Conservation (phyloP, 169 alveolate genomes). For the Eimeria acervulina region DNA sequence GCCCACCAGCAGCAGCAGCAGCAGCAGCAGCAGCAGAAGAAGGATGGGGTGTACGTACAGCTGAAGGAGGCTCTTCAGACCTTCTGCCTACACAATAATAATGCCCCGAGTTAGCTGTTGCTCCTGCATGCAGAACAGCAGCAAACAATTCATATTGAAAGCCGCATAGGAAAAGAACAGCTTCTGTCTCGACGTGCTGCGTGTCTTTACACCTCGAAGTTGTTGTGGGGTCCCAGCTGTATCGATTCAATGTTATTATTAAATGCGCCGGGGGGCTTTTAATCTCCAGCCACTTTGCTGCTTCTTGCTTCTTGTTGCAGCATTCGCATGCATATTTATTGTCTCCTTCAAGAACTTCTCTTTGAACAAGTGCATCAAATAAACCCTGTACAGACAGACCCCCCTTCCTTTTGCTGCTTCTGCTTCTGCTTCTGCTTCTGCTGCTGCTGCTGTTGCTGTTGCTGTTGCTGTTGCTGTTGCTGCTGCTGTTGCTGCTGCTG, state of each 20-base stretch:
- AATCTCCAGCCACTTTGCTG: slow-evolving; percentile 90
- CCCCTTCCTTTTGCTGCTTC: slow-evolving; percentile 9
- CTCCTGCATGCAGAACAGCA: slow-evolving; percentile 89
- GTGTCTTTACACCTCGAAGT: slow-evolving; percentile 84
- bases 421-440: slow-evolving; percentile 6
- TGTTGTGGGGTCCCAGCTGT: slow-evolving; percentile 75
- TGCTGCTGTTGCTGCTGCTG: slow-evolving; percentile 29
- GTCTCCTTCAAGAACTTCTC: slow-evolving; percentile 89
- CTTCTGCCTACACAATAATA: slow-evolving; percentile 91
- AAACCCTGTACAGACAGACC: slow-evolving; percentile 86
- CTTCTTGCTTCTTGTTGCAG: slow-evolving; percentile 88
- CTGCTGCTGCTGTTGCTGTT: background rate
- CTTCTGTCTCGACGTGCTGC: slow-evolving; percentile 86
- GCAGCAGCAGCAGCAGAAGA: too few relatives aligned
- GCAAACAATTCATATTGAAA: slow-evolving; percentile 90
- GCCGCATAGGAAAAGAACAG: slow-evolving; percentile 84
- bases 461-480: slow-evolving; percentile 21
- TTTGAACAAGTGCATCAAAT: slow-evolving; percentile 87
- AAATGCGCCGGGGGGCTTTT: slow-evolving; percentile 92
- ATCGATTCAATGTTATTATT: slow-evolving; percentile 88
- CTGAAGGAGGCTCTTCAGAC: slow-evolving; percentile 83
- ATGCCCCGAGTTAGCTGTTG: slow-evolving; percentile 90
- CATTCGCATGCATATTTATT: slow-evolving; percentile 88
- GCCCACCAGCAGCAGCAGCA: too few relatives aligned
- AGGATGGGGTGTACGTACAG: background rate